Evolutionary conservation across 345 rosid genomes (phyloP).

Genomic region (Aurinia saxatilis): DNA sequence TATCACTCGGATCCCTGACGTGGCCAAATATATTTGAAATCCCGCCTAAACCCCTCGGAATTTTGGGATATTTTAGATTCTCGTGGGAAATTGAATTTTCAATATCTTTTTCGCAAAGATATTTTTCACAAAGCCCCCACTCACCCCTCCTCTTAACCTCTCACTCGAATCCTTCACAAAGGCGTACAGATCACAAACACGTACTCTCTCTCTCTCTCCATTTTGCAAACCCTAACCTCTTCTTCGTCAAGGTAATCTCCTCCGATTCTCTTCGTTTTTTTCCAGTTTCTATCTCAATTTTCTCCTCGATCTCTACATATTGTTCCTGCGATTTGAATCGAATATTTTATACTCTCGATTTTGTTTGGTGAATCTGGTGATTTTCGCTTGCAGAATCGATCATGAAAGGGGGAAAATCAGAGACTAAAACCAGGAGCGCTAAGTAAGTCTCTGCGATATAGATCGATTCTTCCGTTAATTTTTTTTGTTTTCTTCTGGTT

Average conservation of each 20-base stretch:
- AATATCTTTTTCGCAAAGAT: constrained; percentile 11
- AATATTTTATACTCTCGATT: background rate
- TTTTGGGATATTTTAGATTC: constrained; percentile 29
- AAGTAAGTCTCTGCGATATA: constrained; percentile 40
- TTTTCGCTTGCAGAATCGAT: constrained; percentile 36
- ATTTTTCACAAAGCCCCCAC: constrained; percentile 17
- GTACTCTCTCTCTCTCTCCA: background rate
- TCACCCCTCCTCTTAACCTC: constrained; percentile 17
- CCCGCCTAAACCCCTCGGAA: constrained; percentile 75
- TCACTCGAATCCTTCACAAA: constrained; percentile 19
- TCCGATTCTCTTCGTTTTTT: background rate
- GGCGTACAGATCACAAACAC: constrained; percentile 21
- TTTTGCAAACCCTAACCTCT: constrained; percentile 2
- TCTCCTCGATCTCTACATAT: background rate
- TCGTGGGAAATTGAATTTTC: constrained; percentile 72
- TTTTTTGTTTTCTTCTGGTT: too few species aligned
- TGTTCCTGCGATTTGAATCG: background rate
- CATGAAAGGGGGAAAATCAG: constrained; percentile 94
- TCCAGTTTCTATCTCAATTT: background rate
- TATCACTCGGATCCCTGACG: constrained; percentile 56
- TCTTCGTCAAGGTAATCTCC: constrained; percentile 14
- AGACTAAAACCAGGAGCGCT: constrained; percentile 60
- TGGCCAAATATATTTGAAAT: constrained; percentile 52
- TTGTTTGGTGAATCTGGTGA: constrained; percentile 21
- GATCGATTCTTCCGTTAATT: background rate